Evolutionary conservation across 2,329 filamentous ascomycete species (phyloP), one percentile per base, ranked within the genome.

Genomic region (Septoria linicola): DNA sequence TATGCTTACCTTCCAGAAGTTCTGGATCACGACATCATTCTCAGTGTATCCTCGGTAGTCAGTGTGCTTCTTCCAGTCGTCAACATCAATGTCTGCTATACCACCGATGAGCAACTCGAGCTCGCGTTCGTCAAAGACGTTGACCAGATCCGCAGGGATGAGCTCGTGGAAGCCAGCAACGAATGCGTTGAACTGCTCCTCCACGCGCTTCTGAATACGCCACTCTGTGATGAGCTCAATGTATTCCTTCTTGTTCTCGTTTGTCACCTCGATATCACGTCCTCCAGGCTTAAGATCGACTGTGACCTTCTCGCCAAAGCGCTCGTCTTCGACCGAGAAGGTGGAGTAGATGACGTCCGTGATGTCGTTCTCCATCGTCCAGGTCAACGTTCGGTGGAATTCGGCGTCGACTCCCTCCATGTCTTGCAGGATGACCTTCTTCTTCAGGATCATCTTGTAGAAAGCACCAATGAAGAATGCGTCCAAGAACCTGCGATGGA

Each of bases 31-130:
- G 67, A 96, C 89, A 65, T 99, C 93, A 51, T 85, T 90, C 74
- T 99, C 93, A 8, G 95, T 96, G 79, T 99, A 99, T 48, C 93
- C 93, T 63, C 93, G 87, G 73, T 99, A 99, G 68, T 99, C 93
- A 40, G 93, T 99, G 75, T 99, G 93, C 79, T 99, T 99, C 86
- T 99, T 97, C 93, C 93, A 99, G 73, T 99, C 93, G 54, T 99
- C 93, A 13, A 99, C 92, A 66, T 99, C 93, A 62, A 99, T 99
- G 73, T 99, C 93, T n/a, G 93, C 93, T 64, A 99, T 99, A 80
- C 93, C 93, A 60, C 93, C 93, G 67, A 99, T 97, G 62, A 99
- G 80, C 61, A 99, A 76, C 73, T 99, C 93, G 41, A 99, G 79
- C 73, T 99, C 93, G 65, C 93, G 88, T 77, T 99, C 93, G 67